A percentile compares a stretch with the other conserved stretches of the same genome.
phyloP scores from a whole-genome alignment of 768 basidiomycete genomes.

The Ramaria sp. region DNA sequence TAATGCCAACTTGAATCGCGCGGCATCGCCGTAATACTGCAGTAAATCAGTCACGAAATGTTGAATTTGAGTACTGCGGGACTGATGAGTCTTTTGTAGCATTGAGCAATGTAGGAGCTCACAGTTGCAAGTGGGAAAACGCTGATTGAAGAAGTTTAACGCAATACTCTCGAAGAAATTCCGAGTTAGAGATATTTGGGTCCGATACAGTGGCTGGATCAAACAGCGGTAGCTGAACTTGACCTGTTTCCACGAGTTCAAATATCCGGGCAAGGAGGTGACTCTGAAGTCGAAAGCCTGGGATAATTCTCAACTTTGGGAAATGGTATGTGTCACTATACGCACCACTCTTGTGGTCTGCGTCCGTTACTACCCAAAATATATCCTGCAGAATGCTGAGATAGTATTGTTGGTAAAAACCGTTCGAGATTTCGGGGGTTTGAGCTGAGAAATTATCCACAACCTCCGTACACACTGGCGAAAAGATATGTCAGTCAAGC shows the following conservation, averaged over 20 bases:
- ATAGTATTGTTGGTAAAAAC: conserved; percentile 96
- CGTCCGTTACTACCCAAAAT: conserved; percentile 94
- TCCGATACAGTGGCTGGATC: conserved; percentile 66
- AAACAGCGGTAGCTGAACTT: conserved; percentile 74
- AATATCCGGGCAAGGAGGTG: conserved; percentile 88
- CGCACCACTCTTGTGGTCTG: conserved; percentile 89
- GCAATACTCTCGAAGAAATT: conserved; percentile 78
- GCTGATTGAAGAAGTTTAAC: conserved; percentile 78
- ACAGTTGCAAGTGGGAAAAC: conserved; percentile 89
- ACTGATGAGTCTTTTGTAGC: background rate
- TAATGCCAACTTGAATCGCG: conserved; percentile 86
- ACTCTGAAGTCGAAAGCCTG: conserved; percentile 87
- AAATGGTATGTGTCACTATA: background rate
- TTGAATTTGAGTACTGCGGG: conserved; percentile 55
- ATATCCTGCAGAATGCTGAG: conserved; percentile 89
- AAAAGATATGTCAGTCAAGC: conserved; percentile 8
- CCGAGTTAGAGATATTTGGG: conserved; percentile 61
- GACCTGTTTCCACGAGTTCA: conserved; percentile 76
- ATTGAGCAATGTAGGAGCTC: conserved; percentile 20
- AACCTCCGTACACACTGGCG: conserved; percentile 79
- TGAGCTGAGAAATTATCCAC: conserved; percentile 85
- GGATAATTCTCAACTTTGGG: background rate
- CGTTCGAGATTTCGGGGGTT: conserved; percentile 69
- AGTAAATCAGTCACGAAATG: conserved; percentile 57
- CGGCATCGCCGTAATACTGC: conserved; percentile 69